These are phyloP conservation scores for Mycena albidolilacea DNA, from an alignment of 768 basidiomycete species.

Conservation along the genomic window DNA sequence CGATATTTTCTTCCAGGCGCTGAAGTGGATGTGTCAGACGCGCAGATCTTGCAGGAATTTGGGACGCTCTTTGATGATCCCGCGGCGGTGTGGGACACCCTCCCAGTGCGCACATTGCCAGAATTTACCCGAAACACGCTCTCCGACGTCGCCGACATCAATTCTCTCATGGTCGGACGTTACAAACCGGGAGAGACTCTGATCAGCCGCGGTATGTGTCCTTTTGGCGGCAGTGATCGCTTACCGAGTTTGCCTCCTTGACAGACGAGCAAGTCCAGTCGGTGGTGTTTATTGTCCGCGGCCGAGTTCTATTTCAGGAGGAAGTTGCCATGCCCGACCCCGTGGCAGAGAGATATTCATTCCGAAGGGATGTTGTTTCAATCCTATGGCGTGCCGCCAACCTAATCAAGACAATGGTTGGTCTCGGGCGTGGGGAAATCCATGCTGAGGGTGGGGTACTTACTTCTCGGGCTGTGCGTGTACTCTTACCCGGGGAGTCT, in stretches of 20 bases:
- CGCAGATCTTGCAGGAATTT: slow-evolving; percentile 8
- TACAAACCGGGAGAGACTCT: slow-evolving; percentile 7
- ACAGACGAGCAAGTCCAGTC: slow-evolving; percentile 6
- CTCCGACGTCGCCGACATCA: slow-evolving; percentile 5
- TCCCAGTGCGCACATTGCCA: slow-evolving; percentile 5
- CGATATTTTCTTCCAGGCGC: slow-evolving; percentile 7
- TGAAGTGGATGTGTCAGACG: slow-evolving; percentile 6
- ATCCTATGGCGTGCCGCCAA: slow-evolving; percentile 5
- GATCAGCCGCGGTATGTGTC: slow-evolving; percentile 5
- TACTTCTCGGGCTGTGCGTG: slow-evolving; percentile 5
- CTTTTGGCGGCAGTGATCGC: slow-evolving; percentile 4
- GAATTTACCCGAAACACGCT: slow-evolving; percentile 4
- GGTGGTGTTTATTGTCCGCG: slow-evolving; percentile 6
- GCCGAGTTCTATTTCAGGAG: slow-evolving; percentile 4
- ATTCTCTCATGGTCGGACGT: slow-evolving; percentile 6
- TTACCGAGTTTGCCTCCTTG: slow-evolving; percentile 4
- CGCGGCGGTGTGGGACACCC: slow-evolving; percentile 6
- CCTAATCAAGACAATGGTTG: slow-evolving; percentile 1
- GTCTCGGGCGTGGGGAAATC: slow-evolving; percentile 7
- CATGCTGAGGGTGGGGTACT: slow-evolving; percentile 7
- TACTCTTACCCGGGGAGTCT: slow-evolving; percentile 4
- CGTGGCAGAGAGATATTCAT: slow-evolving; percentile 6
- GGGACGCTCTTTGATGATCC: slow-evolving; percentile 4
- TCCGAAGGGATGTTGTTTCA: slow-evolving; percentile 8
- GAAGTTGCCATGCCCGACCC: slow-evolving; percentile 1